Evolutionary conservation across 495 filamentous ascomycete species (phyloP).

Genomic region (Penicillium canescens): DNA sequence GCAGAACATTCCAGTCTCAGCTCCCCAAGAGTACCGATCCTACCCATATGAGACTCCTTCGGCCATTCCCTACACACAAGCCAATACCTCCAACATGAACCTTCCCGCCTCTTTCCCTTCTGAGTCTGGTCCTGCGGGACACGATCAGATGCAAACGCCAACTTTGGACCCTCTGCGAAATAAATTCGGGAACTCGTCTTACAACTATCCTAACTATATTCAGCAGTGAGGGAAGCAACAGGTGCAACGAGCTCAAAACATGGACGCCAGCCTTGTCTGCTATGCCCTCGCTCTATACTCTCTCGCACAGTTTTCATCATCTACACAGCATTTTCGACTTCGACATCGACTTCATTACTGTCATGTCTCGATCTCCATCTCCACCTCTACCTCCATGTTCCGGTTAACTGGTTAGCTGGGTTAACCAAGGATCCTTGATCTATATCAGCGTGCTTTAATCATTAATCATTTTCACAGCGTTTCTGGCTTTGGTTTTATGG

Average conservation of each 20-base stretch:
- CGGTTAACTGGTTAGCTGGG: constrained; percentile 12
- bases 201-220: constrained; percentile 40
- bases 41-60: constrained; percentile 38
- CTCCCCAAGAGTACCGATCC: constrained; percentile 35
- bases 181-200: constrained; percentile 34
- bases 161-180: constrained; percentile 29
- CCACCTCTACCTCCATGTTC: neutral
- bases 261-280: constrained; percentile 12
- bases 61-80: constrained; percentile 32
- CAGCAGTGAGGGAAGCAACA: constrained; percentile 13
- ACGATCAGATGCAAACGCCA: constrained; percentile 30
- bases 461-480: constrained; percentile 21
- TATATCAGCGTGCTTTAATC: constrained; percentile 25
- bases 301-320: neutral
- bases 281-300: neutral
- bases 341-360: neutral
- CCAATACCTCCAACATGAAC: constrained; percentile 40
- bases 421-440: constrained; percentile 9
- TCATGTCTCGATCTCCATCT: neutral
- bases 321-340: no score
- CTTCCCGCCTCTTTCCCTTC: constrained; percentile 36
- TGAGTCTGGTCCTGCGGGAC: constrained; percentile 21
- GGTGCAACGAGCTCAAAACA: constrained; percentile 12
- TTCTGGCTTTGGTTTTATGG: constrained; percentile 7
- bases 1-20: constrained; percentile 34